Base-by-base conservation (phyloP, 2,329 filamentous ascomycete genomes). In the Xylaria sp. region DNA sequence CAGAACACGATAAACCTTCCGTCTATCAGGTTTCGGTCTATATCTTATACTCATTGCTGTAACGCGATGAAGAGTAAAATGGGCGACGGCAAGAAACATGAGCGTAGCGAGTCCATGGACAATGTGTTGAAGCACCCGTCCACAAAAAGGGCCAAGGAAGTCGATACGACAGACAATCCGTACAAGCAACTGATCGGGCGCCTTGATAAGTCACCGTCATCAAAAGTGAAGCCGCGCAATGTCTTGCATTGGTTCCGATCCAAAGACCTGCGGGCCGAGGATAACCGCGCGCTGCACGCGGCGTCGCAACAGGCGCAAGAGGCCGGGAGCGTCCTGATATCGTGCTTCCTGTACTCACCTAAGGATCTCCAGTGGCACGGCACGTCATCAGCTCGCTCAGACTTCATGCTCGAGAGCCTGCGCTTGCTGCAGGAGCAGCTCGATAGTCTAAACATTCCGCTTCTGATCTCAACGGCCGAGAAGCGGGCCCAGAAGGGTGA, bases 291-390 rank as follows among this genome's bases (percentile, higher is more conserved):
- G 28, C 51, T 54, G 15, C 15, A 54, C 28, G 51, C 28, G 25
- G 25, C 51, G 28, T 54, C 51, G 15, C 51, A 54, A 25, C 28
- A 54, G 5, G 51, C 28, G 13, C 51, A 5, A 10, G 51, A 33
- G 31, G 8, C 3, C 5, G 51, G 51, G 13, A 33, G 51, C 15
- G 28, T 18, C 13, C 15, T 54, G 28, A 15, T 54, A 28, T 18
- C 51, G 12, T 54, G 51, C 25, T 54, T 54, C 51, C 51, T 54
- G 13, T 54, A 54, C 15, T 54, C 51, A n/a, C 51, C 51, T 6
- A 18, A 54, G 15, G 51, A 54, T 4, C 51, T 54, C 13, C 51
- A 54, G 20, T 33, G 28, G 25, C 51, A 33, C 15, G 51, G 51
- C 13, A 54, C 51, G 8, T 33, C 51, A 15, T 28, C 51, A 3